phyloP scores from a whole-genome alignment of 2,329 filamentous ascomycete species.

The Curvularia verruculosa region DNA sequence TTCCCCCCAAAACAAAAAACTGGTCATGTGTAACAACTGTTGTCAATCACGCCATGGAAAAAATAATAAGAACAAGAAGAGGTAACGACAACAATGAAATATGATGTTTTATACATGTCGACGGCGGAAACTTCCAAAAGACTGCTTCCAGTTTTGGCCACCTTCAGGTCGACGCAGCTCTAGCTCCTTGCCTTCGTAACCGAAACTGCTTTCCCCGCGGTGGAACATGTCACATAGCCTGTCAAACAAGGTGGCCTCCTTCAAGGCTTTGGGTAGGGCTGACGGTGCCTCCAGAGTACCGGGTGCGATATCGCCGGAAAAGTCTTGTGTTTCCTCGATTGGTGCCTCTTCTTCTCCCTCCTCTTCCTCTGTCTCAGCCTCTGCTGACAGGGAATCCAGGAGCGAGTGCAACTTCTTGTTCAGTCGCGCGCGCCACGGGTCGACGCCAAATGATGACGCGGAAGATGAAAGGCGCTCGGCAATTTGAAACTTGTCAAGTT shows the following conservation, averaged over 20 bases:
- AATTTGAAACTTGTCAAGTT: constrained; percentile 39
- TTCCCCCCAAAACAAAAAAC: neutral
- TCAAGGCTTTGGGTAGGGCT: constrained; percentile 37
- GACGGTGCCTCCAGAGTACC: constrained; percentile 43
- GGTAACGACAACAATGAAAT: neutral
- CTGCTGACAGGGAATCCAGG: constrained; percentile 23
- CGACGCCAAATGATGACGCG: constrained; percentile 21
- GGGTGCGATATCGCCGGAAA: constrained; percentile 45
- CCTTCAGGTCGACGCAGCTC: constrained; percentile 42
- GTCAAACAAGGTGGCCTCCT: constrained; percentile 21
- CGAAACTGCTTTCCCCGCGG: constrained; percentile 31
- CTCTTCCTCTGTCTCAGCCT: constrained; percentile 24
- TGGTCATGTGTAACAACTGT: neutral
- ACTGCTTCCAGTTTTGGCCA: constrained; percentile 39
- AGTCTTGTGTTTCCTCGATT: constrained; percentile 28
- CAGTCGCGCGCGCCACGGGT: constrained; percentile 25
- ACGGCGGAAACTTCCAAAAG: constrained; percentile 24
- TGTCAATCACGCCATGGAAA: no score
- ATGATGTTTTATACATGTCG: neutral
- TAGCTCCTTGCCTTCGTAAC: constrained; percentile 45
- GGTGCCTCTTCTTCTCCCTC: constrained; percentile 18
- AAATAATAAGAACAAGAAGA: neutral
- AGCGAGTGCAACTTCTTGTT: constrained; percentile 32
- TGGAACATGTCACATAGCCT: constrained; percentile 34
- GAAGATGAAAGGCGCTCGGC: constrained; percentile 38